A percentile compares a stretch with the other conserved stretches of the same genome.
Conservation (phyloP, 768 basidiomycete species). For the Rhizopogon vulgaris region DNA sequence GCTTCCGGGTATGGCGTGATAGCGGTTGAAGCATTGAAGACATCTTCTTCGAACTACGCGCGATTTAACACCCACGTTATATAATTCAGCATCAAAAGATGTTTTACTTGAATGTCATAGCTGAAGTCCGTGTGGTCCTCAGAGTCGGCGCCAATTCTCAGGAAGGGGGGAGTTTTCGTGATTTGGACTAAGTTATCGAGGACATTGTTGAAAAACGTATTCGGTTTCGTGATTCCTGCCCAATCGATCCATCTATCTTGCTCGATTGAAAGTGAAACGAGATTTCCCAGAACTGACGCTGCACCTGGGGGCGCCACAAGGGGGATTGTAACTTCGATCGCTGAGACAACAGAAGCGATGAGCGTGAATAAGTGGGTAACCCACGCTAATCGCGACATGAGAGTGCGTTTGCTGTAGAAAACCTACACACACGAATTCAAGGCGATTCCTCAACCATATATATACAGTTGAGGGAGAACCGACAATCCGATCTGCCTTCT, state of each 20-base stretch:
- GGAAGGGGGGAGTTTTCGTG: constrained; percentile 46
- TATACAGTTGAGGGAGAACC: not conserved
- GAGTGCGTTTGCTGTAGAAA: not conserved
- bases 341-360: constrained; percentile 3
- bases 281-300: constrained; percentile 34
- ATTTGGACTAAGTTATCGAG: constrained; percentile 50
- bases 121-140: constrained; percentile 56
- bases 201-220: constrained; percentile 56
- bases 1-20: constrained; percentile 65
- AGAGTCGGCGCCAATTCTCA: constrained; percentile 54
- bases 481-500: not conserved
- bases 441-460: not conserved
- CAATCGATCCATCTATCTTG: constrained; percentile 69
- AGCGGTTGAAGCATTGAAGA: constrained; percentile 43
- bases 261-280: constrained; percentile 64
- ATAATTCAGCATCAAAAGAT: not conserved
- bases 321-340: constrained; percentile 33
- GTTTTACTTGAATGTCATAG: constrained; percentile 37
- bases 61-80: not conserved
- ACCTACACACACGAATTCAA: not conserved
- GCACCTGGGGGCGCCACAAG: constrained; percentile 30
- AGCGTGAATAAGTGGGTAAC: not conserved
- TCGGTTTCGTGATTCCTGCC: constrained; percentile 44
- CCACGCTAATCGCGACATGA: constrained; percentile 6
- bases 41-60: constrained; percentile 37